These are phyloP conservation scores for Phytopythium cucurbitacearum DNA, from an alignment of 352 stramenopile species.

Conservation along the genomic window DNA sequence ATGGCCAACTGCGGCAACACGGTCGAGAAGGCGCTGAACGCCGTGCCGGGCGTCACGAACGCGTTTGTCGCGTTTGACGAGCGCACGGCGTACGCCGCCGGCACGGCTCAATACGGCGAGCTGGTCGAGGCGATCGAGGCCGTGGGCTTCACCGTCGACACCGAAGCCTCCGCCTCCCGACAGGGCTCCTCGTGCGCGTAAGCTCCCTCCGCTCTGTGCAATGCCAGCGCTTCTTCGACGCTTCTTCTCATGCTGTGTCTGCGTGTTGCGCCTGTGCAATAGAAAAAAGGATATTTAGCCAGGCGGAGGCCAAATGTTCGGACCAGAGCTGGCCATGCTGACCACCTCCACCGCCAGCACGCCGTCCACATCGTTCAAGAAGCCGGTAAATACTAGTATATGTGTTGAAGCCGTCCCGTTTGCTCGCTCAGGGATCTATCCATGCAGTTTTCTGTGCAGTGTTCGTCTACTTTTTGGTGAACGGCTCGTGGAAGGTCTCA, in stretches of 20 bases:
- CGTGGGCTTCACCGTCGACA: slow-evolving; percentile 56
- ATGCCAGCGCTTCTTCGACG: slow-evolving; percentile 6
- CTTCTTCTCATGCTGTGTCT: slow-evolving; percentile 10
- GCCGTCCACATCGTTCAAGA: too few species aligned
- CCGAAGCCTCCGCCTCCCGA: slow-evolving; percentile 13
- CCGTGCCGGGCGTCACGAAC: slow-evolving; percentile 49
- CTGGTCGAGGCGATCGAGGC: slow-evolving; percentile 59
- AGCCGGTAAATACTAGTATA: too few species aligned
- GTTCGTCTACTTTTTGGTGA: slow-evolving; percentile 57
- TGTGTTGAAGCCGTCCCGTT: too few species aligned
- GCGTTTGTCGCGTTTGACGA: slow-evolving; percentile 76
- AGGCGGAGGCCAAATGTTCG: too few species aligned
- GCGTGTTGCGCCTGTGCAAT: slow-evolving; percentile 9
- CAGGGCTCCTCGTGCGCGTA: slow-evolving; percentile 45
- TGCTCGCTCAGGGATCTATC: too few species aligned
- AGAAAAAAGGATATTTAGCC: too few species aligned
- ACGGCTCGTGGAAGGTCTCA: slow-evolving; percentile 93
- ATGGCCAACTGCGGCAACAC: slow-evolving; percentile 85
- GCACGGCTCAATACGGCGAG: slow-evolving; percentile 38
- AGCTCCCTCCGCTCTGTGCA: slow-evolving; percentile 14
- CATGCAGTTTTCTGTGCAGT: too few species aligned
- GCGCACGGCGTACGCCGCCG: slow-evolving; percentile 63
- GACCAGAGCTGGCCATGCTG: too few species aligned
- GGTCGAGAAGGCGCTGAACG: slow-evolving; percentile 47
- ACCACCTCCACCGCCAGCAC: too few species aligned